These are phyloP conservation scores for Pulveroboletus sp. DNA, from an alignment of 768 basidiomycete genomes.

Conservation along the genomic window DNA sequence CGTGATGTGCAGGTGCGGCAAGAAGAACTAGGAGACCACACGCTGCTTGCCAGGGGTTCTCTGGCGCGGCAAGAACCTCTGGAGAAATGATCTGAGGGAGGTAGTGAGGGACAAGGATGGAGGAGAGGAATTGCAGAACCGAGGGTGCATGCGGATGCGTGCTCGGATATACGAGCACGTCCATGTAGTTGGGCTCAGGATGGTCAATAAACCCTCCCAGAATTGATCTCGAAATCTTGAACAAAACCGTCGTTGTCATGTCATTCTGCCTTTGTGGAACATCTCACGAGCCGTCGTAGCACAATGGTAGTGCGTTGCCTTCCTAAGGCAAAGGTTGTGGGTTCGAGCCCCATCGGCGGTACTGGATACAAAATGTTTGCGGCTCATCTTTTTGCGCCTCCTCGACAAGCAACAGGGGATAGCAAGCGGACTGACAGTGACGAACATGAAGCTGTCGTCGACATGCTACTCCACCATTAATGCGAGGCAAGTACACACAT, in stretches of 20 bases:
- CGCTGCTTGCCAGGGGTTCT: conserved; percentile 70
- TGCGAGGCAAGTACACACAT: neutral
- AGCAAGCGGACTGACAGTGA: no score
- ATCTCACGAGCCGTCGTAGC: conserved; percentile 31
- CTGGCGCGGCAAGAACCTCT: conserved; percentile 47
- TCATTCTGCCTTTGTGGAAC: no score
- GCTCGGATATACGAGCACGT: conserved; percentile 71
- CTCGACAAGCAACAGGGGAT: no score
- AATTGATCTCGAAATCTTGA: no score
- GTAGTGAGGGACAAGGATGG: conserved; percentile 67
- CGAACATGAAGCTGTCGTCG: neutral
- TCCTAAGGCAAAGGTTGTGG: conserved; percentile 38
- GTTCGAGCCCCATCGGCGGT: conserved; percentile 37
- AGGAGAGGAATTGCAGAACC: conserved; percentile 46
- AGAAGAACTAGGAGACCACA: conserved; percentile 84
- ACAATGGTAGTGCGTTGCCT: conserved; percentile 38
- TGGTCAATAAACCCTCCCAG: no score
- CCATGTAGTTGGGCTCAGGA: conserved; percentile 37
- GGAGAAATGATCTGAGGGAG: conserved; percentile 67
- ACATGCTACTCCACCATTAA: neutral
- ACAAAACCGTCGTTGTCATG: neutral
- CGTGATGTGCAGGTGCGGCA: conserved; percentile 41
- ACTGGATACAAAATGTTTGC: conserved; percentile 17
- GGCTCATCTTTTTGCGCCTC: conserved; percentile 21
- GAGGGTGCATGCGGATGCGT: conserved; percentile 50